Percentiles rank a stretch among this genome's conserved stretches.
Conservation (phyloP, 768 basidiomycete genomes). For the Lactarius sanguifluus region DNA sequence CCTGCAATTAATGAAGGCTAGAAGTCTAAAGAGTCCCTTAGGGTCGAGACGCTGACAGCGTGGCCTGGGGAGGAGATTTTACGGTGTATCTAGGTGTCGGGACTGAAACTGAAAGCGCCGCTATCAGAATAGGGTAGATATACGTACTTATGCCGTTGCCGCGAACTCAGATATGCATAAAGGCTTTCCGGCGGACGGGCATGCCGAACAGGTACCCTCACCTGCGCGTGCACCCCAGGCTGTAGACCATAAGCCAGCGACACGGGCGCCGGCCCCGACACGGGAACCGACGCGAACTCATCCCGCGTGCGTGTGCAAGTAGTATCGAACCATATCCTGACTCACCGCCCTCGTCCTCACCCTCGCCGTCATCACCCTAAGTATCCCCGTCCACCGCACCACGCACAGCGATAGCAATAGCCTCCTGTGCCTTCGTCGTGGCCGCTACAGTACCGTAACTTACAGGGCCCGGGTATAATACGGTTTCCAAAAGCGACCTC, state of each 20-base stretch:
- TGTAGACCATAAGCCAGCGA: not conserved
- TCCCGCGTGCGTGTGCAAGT: slow-evolving; percentile 41
- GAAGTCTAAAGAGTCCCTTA: too few relatives aligned
- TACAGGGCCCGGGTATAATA: too few relatives aligned
- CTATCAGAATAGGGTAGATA: too few relatives aligned
- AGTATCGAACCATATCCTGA: slow-evolving; percentile 73
- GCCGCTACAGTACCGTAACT: not conserved
- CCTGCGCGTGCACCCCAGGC: not conserved
- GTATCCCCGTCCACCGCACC: not conserved
- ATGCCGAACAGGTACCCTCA: not conserved
- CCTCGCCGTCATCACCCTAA: not conserved
- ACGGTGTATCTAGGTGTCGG: too few relatives aligned
- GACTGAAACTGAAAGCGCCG: too few relatives aligned
- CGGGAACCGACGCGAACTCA: slow-evolving; percentile 22
- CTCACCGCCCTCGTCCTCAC: not conserved
- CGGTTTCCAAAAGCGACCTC: too few relatives aligned
- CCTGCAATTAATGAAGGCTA: too few relatives aligned
- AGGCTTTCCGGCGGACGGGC: slow-evolving; percentile 5
- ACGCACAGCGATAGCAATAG: slow-evolving; percentile 10
- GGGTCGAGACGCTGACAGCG: too few relatives aligned
- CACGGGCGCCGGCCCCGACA: not conserved
- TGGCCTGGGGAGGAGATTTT: too few relatives aligned
- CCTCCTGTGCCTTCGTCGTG: slow-evolving; percentile 17
- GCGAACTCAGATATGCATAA: not conserved
- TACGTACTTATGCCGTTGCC: not conserved